Base-by-base conservation (phyloP, 208 protist genomes). In the Leishmania guyanensis region DNA sequence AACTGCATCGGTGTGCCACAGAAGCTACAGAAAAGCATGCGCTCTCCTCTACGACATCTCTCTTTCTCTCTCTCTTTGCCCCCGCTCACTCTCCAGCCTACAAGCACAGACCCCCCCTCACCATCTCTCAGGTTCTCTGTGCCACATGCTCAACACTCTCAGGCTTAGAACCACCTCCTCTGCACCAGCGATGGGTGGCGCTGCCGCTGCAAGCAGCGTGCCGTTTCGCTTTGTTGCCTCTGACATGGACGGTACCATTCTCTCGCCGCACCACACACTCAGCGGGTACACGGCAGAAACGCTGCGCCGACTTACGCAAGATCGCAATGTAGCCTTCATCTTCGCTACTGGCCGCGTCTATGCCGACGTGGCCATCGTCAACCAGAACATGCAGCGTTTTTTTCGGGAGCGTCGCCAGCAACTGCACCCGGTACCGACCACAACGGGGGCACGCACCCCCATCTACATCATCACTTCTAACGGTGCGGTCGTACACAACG, bases 281-380 rank as follows among this genome's bases (percentile, higher is more conserved):
- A 90, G 75, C 75, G 79, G 84, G 73, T 88, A 81, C 75, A 78
- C 85, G 1, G 66, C 79, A 26, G 70, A 77, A 36, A 91, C 91
- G 69, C 75, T 95, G 43, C 81, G 84, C n/a, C 77, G 87, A 16
- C 86, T 96, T 54, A 69, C 88, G 75, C 82, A 86, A 79, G 76
- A 90, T 78, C 82, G 85, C 75, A 33, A 86, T 46, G 88, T 96
- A 6, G 90, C 93, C 73, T 81, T 95, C 22, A 87, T 96, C 77
- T 91, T 96, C 65, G 93, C 90, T 29, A 94, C 93, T 8, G 93
- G 90, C 5, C 91, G 91, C 39, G 87, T 85, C n/a, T 89, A 89
- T 78, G 86, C 83, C 0, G 87, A 90, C 39, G 90, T 96, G 62
- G 60, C 83, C 33, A 76, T 75, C 54, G 88, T 93, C 46, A 89